Base-by-base conservation (phyloP, 345 rosid species). In the Salix koriyanagi region DNA sequence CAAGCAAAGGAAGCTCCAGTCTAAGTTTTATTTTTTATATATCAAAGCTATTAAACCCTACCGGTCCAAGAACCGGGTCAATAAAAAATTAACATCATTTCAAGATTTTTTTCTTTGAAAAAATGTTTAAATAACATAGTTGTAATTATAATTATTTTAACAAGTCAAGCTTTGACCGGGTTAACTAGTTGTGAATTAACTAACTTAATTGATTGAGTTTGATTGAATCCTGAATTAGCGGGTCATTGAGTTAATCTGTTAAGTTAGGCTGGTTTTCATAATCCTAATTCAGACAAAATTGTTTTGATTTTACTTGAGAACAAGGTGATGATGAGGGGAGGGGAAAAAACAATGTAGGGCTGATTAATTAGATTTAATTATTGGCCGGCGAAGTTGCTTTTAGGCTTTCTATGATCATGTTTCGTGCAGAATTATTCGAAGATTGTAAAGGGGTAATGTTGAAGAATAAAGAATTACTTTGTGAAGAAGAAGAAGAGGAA, bases 1-100 rank as follows among this genome's bases (percentile, higher is more conserved):
- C 58, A 66, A 65, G 65, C 52, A 66, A 62, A 52, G 76, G 77
- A 46, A 83, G 65, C 44, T 50, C 6, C 72, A 6, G 4, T 34
- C n/a, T 39, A 77, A 82, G 52, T 60, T 48, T 62, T 15, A 0
- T 36, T 36, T 36, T 36, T 36, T 36, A 36, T 36, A 36, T 2
- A 36, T 50, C 11, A 13, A 23, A 58, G 28, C 3, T 11, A 41
- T 41, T 41, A 41, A 41, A 41, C 46, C 4, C 1, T 9, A 0
- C 4, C 14, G 14, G 14, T 41, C 14, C 12, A 41, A 41, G 13
- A 2, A 10, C 13, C 1, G 1, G 46, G 44, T 41, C 0, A 41
- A 10, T 10, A 0, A 0, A 41, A 41, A 41, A 41, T 41, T 41
- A 0, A 41, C 12, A 41, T 41, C 0, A 10, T 41, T 41, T 41